These are phyloP conservation scores for Podaxis sp. DNA, from an alignment of 768 basidiomycete genomes.

Conservation along the genomic window DNA sequence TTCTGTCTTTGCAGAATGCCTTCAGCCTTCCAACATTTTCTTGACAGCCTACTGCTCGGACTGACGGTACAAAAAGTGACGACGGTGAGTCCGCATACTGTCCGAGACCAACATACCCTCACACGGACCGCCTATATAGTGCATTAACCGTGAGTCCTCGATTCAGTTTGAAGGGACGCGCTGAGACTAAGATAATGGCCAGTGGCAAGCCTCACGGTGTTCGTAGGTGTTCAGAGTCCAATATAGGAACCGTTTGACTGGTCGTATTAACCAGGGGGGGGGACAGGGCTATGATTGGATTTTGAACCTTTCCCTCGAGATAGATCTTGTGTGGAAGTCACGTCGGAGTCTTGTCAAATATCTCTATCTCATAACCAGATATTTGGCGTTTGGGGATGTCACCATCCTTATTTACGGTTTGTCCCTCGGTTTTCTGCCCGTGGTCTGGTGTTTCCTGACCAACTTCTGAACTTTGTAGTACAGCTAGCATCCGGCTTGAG, in stretches of 20 bases:
- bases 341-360: background rate
- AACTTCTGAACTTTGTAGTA: background rate
- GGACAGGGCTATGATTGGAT: background rate
- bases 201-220: background rate
- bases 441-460: background rate
- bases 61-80: background rate
- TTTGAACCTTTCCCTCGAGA: background rate
- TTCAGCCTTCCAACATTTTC: background rate
- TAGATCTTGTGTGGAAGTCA: background rate
- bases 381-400: conserved; percentile 1
- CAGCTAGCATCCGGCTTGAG: background rate
- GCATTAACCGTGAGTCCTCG: background rate
- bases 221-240: background rate
- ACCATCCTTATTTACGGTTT: background rate
- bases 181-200: too few relatives aligned
- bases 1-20: background rate
- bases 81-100: background rate
- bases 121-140: background rate
- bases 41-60: background rate
- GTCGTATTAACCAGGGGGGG: background rate
- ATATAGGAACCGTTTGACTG: too few relatives aligned
- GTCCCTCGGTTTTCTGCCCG: background rate
- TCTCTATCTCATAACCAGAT: conserved; percentile 1
- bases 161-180: background rate
- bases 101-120: background rate